Conservation (phyloP, 768 basidiomycete species). For the Podaxis sp. region DNA sequence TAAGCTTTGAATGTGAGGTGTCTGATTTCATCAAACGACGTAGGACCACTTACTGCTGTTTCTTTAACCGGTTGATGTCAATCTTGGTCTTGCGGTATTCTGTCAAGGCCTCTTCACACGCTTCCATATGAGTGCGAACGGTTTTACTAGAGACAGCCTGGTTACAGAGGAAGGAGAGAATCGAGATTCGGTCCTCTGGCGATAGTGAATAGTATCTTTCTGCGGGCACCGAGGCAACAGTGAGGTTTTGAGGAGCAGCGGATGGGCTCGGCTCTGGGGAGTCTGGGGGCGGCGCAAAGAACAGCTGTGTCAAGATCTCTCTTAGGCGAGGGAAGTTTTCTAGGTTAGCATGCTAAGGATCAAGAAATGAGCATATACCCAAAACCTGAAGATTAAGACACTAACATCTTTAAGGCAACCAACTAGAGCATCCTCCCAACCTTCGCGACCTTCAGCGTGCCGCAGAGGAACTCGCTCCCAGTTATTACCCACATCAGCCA, state of each 20-base stretch:
- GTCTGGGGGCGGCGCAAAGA: constrained; percentile 62
- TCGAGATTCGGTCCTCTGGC: constrained; percentile 77
- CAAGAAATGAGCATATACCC: constrained; percentile 3
- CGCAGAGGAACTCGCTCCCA: constrained; percentile 82
- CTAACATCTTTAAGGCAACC: constrained; percentile 89
- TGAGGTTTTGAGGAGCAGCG: constrained; percentile 35
- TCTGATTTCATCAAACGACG: background rate
- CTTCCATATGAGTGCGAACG: constrained; percentile 87
- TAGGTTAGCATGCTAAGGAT: constrained; percentile 67
- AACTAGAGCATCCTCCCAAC: constrained; percentile 91
- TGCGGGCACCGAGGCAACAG: constrained; percentile 49
- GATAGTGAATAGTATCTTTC: constrained; percentile 76
- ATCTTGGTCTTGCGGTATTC: constrained; percentile 94
- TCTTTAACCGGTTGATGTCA: constrained; percentile 88
- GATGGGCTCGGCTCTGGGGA: constrained; percentile 50
- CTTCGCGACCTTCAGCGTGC: constrained; percentile 70
- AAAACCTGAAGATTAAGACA: constrained; percentile 21
- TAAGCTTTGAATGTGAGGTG: constrained; percentile 27
- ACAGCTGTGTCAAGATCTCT: constrained; percentile 66
- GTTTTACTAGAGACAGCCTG: constrained; percentile 88
- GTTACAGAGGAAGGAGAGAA: constrained; percentile 88
- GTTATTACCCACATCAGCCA: constrained; percentile 82
- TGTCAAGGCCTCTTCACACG: constrained; percentile 86
- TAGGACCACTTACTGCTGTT: constrained; percentile 68
- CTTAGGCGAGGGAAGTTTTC: constrained; percentile 73